Percentiles rank a stretch among this genome's conserved stretches.
Evolutionary conservation across 2,329 filamentous ascomycete genomes (phyloP).

Genomic region (Xylariaceae sp.): DNA sequence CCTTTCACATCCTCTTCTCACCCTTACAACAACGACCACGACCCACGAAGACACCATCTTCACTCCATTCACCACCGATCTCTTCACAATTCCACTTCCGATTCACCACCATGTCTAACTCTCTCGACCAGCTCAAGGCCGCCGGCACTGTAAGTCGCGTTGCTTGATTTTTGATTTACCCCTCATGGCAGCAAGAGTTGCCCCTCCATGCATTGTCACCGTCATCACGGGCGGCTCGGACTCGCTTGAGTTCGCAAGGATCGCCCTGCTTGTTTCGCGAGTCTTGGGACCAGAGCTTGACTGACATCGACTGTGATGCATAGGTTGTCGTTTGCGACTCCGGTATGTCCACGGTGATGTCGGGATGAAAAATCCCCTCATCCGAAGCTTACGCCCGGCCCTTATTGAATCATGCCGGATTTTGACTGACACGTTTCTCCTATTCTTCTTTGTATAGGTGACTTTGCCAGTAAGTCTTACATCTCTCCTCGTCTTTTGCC

Average conservation of each 20-base stretch:
- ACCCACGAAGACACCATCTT: constrained; percentile 2
- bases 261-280: not conserved
- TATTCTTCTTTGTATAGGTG: constrained; percentile 45
- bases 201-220: constrained; percentile 26
- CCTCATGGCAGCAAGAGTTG: constrained; percentile 22
- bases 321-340: constrained; percentile 96
- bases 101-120: constrained; percentile 62
- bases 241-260: constrained; percentile 7
- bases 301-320: constrained; percentile 16
- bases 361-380: constrained; percentile 2
- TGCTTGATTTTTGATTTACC: constrained; percentile 29
- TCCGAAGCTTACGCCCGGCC: not conserved
- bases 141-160: constrained; percentile 77
- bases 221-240: constrained; percentile 9
- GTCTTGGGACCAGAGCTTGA: not conserved
- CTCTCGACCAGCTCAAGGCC: constrained; percentile 96
- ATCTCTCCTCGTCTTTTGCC: not conserved
- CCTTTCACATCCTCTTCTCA: not conserved
- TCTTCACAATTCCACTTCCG: not conserved
- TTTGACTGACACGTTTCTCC: constrained; percentile 30
- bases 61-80: not conserved
- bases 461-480: constrained; percentile 63
- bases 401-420: constrained; percentile 1
- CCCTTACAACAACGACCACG: not conserved
- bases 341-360: constrained; percentile 52